A percentile compares a stretch with the other conserved stretches of the same genome.
Conservation (phyloP, 2,329 filamentous ascomycete species). For the Cercospora canescens region DNA sequence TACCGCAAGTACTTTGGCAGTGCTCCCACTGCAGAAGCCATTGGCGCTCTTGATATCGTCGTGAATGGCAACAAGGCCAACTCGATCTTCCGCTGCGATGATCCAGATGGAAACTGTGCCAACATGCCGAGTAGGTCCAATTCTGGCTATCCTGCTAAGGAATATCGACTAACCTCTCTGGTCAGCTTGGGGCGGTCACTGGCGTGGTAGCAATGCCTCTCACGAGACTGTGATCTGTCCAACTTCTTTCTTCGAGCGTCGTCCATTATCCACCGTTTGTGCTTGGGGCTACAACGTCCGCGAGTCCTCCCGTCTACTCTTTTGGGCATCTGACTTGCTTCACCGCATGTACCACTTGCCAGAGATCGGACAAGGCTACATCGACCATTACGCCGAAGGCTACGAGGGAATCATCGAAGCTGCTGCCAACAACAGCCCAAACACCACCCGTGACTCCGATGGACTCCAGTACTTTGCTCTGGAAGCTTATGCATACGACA, state of each 20-base stretch:
- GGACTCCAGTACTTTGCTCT: conserved; percentile 69
- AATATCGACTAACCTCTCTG: not conserved
- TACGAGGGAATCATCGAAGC: conserved; percentile 58
- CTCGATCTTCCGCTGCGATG: conserved; percentile 67
- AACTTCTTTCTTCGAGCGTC: conserved; percentile 60
- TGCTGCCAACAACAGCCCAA: conserved; percentile 51
- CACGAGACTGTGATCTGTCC: conserved; percentile 70
- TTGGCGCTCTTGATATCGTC: conserved; percentile 65
- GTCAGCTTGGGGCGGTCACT: conserved; percentile 66
- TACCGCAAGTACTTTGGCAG: conserved; percentile 69
- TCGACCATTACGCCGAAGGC: conserved; percentile 64
- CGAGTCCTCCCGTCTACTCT: conserved; percentile 57
- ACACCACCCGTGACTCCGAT: conserved; percentile 59
- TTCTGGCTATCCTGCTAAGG: not conserved
- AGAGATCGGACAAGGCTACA: conserved; percentile 57
- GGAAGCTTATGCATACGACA: conserved; percentile 65
- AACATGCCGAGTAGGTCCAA: conserved; percentile 19
- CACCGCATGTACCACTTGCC: conserved; percentile 67
- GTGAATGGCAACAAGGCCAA: conserved; percentile 57
- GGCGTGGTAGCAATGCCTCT: conserved; percentile 64
- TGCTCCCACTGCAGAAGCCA: conserved; percentile 56
- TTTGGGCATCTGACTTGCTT: conserved; percentile 66
- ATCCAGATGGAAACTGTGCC: conserved; percentile 64
- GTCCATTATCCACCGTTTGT: conserved; percentile 61
- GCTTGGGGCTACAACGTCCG: conserved; percentile 63